Evolutionary conservation across 1,139 yeast species (phyloP), one percentile per base, ranked within the genome.

Genomic region (Hyphopichia khmerensis): DNA sequence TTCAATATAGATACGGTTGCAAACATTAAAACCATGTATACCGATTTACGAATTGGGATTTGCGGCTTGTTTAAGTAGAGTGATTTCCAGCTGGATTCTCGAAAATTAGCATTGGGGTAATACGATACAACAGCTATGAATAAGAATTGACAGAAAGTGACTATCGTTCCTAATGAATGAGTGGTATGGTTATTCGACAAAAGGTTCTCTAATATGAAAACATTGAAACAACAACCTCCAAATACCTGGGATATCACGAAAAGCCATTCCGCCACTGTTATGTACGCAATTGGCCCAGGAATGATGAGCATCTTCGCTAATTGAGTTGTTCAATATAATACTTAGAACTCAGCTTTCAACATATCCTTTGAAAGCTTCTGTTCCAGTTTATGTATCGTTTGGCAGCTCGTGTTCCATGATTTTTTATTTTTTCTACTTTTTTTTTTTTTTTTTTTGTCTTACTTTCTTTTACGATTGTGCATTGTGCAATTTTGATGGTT

Each of bases 151-250:
- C 69, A 59, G 46, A 83, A 79, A 2, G 91, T 84, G 15, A 85
- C 66, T 10, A 81, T 58, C 14, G 69, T 68, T 3, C 85, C 84
- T 8, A 59, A 34, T 3, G 55, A 42, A 11, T 40, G 40, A 14
- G 38, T 34, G 39, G 44, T 48, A 23, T 40, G 36, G 30, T 43
- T 45, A 32, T 43, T 43, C 13, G 51, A 40, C n/a, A 83, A 63
- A 17, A 84, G 65, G 34, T 69, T 61, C 55, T 86, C 93, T 38
- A 86, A 62, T 0, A 84, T 71, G 48, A 79, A 69, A 29, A 84
- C 91, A 59, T 84, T 85, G 24, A 80, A 67, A 53, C 93, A 85
- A 55, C 93, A 86, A 2, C 93, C 90, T 0, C 88, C 87, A 55
- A 84, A 80, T 17, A 84, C 79, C 39, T 79, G 70, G 6, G 39